These are phyloP conservation scores for Amauroascus niger DNA, from an alignment of 2,329 filamentous ascomycete genomes.

Conservation along the genomic window DNA sequence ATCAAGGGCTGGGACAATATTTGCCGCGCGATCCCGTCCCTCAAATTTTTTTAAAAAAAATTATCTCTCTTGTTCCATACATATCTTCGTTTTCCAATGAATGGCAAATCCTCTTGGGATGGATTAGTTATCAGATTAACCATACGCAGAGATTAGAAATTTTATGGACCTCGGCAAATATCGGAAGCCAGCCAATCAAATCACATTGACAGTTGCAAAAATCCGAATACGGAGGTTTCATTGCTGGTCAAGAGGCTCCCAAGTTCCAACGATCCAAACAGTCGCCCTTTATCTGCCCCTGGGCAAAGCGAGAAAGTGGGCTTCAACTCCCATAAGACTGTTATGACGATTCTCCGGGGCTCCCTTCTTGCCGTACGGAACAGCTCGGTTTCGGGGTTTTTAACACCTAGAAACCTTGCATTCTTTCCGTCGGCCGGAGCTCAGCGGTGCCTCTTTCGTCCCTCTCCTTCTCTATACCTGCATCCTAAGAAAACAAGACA, in stretches of 20 bases:
- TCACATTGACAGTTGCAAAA: not conserved
- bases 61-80: too few species aligned
- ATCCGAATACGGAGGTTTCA: slow-evolving; percentile 2
- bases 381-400: not conserved
- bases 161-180: slow-evolving; percentile 2
- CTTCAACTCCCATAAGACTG: not conserved
- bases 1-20: too few species aligned
- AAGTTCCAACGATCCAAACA: not conserved
- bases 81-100: too few species aligned
- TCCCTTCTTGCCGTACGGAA: not conserved
- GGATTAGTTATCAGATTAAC: not conserved
- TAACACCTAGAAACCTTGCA: not conserved
- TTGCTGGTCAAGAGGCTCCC: not conserved
- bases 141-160: not conserved
- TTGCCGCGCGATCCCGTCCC: too few species aligned
- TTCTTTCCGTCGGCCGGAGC: not conserved
- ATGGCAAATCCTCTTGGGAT: too few species aligned
- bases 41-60: too few species aligned
- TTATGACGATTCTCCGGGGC: slow-evolving; percentile 1
- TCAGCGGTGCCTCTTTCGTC: not conserved
- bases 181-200: not conserved
- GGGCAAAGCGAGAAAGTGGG: not conserved
- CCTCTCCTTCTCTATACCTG: not conserved
- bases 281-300: not conserved
- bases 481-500: not conserved